These are phyloP conservation scores for Syzygium jambos DNA, from an alignment of 345 rosid genomes.

Conservation along the genomic window DNA sequence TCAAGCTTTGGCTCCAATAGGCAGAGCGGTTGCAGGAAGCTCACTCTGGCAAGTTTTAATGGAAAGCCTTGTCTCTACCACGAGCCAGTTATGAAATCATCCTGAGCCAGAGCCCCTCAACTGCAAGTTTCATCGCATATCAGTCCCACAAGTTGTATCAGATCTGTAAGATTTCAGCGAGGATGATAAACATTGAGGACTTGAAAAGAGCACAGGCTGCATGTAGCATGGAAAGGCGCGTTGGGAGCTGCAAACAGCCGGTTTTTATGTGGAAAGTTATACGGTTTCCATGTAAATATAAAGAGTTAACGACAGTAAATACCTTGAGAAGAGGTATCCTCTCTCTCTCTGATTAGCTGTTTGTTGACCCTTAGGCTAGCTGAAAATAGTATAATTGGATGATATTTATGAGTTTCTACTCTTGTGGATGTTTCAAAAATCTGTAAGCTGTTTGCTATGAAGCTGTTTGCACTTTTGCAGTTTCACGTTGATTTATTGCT, in stretches of 20 bases:
- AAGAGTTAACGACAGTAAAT: neutral
- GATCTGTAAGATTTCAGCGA: constrained; percentile 49
- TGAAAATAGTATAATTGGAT: neutral
- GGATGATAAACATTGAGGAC: constrained; percentile 49
- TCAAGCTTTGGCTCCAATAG: constrained; percentile 56
- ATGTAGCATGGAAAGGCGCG: constrained; percentile 17
- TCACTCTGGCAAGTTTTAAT: constrained; percentile 83
- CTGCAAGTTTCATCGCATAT: constrained; percentile 48
- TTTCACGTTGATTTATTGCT: neutral
- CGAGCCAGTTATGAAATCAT: constrained; percentile 70
- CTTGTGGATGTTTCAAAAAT: neutral
- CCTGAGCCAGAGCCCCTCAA: constrained; percentile 48
- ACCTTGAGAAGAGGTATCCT: neutral
- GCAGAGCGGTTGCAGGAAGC: constrained; percentile 84
- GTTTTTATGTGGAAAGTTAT: neutral
- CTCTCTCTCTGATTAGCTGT: neutral
- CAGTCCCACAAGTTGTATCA: constrained; percentile 56
- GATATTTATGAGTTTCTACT: neutral
- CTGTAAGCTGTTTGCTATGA: neutral
- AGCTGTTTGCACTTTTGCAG: neutral
- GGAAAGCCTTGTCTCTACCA: constrained; percentile 55
- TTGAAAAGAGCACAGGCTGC: constrained; percentile 58
- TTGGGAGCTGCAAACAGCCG: constrained; percentile 20
- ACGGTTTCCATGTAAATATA: neutral
- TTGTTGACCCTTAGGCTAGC: constrained; percentile 33